These are phyloP conservation scores for Colletotrichum coccodes DNA, from an alignment of 2,329 filamentous ascomycete species.

Conservation along the genomic window DNA sequence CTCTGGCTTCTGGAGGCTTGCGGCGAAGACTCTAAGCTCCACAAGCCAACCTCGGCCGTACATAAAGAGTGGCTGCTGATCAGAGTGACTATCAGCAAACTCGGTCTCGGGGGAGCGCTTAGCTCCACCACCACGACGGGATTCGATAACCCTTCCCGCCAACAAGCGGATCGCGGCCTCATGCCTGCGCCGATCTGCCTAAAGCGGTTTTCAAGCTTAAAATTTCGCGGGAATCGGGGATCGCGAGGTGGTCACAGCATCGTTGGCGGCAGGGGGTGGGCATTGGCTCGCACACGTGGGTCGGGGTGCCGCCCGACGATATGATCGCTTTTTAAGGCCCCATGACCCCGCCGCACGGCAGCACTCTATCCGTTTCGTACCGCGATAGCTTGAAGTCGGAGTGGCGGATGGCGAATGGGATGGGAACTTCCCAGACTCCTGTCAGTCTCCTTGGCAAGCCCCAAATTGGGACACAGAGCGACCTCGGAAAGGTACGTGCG, in stretches of 20 bases:
- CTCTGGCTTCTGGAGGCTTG: neutral
- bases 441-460: neutral
- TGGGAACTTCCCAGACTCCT: neutral
- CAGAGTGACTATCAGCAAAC: neutral
- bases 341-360: neutral
- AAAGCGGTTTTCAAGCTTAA: slow-evolving; percentile 18
- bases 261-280: neutral
- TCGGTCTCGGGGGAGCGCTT: neutral
- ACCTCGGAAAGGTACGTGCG: neutral
- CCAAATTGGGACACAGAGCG: neutral
- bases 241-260: neutral
- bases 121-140: neutral
- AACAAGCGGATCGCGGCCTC: neutral
- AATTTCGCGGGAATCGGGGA: neutral
- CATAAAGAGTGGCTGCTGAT: neutral
- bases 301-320: neutral
- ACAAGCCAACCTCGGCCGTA: neutral
- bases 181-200: slow-evolving; percentile 11
- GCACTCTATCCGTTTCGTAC: neutral
- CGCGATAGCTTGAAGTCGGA: neutral
- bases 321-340: slow-evolving; percentile 2
- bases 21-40: neutral
- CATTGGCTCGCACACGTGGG: neutral
- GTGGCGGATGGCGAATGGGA: neutral
- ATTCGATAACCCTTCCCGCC: neutral